These are phyloP conservation scores for Xylaria sp. DNA, from an alignment of 2,329 filamentous ascomycete species.

Conservation along the genomic window DNA sequence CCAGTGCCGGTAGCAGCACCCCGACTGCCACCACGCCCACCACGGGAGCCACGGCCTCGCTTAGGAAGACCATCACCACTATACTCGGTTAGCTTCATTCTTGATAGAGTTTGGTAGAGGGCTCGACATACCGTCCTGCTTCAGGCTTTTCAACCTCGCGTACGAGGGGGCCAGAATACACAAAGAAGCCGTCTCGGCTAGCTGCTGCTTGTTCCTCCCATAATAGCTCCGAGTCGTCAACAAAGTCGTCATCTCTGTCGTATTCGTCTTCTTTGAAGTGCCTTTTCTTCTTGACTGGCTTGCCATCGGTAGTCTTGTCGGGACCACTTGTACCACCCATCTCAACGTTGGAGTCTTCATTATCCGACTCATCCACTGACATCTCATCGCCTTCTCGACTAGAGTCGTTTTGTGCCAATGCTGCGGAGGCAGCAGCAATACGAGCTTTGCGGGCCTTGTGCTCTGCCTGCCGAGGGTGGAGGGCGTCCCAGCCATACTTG, in stretches of 20 bases:
- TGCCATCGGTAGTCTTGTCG: slow-evolving; percentile 61
- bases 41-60: slow-evolving; percentile 61
- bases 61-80: slow-evolving; percentile 78
- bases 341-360: slow-evolving; percentile 86
- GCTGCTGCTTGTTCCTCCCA: slow-evolving; percentile 97
- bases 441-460: slow-evolving; percentile 86
- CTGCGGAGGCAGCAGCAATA: slow-evolving; percentile 86
- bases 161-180: slow-evolving; percentile 91
- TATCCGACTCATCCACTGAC: slow-evolving; percentile 77
- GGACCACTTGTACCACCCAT: slow-evolving; percentile 72
- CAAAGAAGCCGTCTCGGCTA: slow-evolving; percentile 95
- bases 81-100: slow-evolving; percentile 44
- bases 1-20: slow-evolving; percentile 63
- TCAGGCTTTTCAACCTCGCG: slow-evolving; percentile 81
- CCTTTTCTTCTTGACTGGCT: slow-evolving; percentile 76
- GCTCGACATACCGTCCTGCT: slow-evolving; percentile 53
- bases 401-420: slow-evolving; percentile 76
- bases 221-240: slow-evolving; percentile 91
- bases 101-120: neutral
- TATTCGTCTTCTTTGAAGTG: slow-evolving; percentile 83
- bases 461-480: slow-evolving; percentile 89
- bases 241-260: slow-evolving; percentile 81
- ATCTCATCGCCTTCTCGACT: slow-evolving; percentile 79
- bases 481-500: slow-evolving; percentile 90
- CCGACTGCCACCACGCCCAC: slow-evolving; percentile 58